phyloP scores from a whole-genome alignment of 768 basidiomycete species.

The Xerocomellus intermedius region DNA sequence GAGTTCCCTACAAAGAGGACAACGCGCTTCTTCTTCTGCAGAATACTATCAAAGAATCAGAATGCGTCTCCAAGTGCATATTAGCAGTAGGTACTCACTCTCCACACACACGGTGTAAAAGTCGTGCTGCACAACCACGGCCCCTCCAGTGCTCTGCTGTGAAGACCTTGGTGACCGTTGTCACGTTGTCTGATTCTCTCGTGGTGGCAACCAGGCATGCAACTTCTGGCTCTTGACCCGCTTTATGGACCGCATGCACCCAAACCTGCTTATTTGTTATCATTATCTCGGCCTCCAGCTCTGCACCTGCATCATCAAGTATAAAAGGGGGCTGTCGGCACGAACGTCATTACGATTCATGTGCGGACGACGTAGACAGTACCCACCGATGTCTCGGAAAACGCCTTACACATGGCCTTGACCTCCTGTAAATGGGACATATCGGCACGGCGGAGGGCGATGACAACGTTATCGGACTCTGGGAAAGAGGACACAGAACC shows the following conservation, averaged over 20 bases:
- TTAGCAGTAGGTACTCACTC: conserved; percentile 43
- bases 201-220: conserved; percentile 71
- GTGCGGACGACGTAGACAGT: neutral
- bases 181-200: conserved; percentile 52
- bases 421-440: conserved; percentile 33
- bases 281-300: conserved; percentile 49
- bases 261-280: conserved; percentile 52
- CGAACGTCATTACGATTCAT: neutral
- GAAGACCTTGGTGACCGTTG: conserved; percentile 72
- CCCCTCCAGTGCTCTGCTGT: conserved; percentile 54
- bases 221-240: conserved; percentile 36
- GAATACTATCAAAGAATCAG: conserved; percentile 26
- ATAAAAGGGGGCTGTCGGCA: conserved; percentile 53
- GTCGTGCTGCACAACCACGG: conserved; percentile 56
- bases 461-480: conserved; percentile 11
- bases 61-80: neutral
- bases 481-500: neutral
- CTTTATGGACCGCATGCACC: conserved; percentile 48
- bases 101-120: conserved; percentile 56
- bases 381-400: conserved; percentile 61
- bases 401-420: conserved; percentile 49
- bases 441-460: conserved; percentile 35
- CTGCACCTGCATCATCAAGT: conserved; percentile 42
- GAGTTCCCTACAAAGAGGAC: conserved; percentile 62
- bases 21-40: conserved; percentile 33